Base-by-base conservation (phyloP, 176 grass and related monocot species). In the Carex cristatella region DNA sequence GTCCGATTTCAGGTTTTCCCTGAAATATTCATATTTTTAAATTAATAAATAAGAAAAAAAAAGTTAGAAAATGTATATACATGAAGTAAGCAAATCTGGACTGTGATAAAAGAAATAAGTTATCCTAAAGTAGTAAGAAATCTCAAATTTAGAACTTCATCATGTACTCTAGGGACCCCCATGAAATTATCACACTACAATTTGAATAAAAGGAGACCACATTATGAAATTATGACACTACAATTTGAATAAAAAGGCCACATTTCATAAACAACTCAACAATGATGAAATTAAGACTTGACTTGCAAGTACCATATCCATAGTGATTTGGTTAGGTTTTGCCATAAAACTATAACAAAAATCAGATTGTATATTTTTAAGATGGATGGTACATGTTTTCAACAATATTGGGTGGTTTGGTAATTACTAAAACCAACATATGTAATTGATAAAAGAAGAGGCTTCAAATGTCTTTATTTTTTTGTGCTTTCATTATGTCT, bases 1-100 rank as follows among this genome's bases (percentile, higher is more conserved):
- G 49, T 35, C 93, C 93, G 46, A 95, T 65, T 38, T 95, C 90
- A 61, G 90, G 89, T 32, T 95, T 92, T 42, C 90, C 88, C 93
- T 95, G 79, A 59, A 81, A 80, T 38, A 81, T 61, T 56, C 16
- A 71, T 49, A 79, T 65, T 48, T 40, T 53, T 15, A 58, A 60
- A 54, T 11, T 5, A 56, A 73, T 14, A 30, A 57, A 19, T 27
- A 27, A 48, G 1, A 12, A 28, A 15, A 69, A 23, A 23, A 23
- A 23, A 23, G 23, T 23, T 23, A 23, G 23, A 23, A 23, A 23
- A 23, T 23, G 23, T 23, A 23, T 23, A 23, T 23, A 23, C 23
- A 23, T 23, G 23, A 33, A 33, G 33, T 33, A 62, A 69, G 14
- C 11, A 69, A 44, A 46, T 72, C 38, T 72, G 38, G 0, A 72